Conservation (phyloP, 2,329 filamentous ascomycete species). For the Tolypocladium inflatum region DNA sequence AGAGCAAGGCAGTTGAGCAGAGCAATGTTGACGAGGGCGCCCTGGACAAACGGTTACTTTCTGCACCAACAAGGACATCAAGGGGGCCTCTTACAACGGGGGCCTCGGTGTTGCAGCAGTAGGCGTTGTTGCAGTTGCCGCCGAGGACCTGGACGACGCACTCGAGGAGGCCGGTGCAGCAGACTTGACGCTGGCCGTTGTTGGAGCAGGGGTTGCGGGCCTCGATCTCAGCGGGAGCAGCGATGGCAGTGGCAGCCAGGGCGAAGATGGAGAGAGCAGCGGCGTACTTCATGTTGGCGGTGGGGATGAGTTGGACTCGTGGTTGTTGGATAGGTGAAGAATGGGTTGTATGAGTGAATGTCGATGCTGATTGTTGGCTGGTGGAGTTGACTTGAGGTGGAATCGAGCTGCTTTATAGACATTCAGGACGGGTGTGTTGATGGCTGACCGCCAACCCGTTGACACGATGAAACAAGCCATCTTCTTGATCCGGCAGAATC, state of each 20-base stretch:
- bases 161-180: background rate
- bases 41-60: background rate
- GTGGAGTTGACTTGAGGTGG: background rate
- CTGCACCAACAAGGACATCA: background rate
- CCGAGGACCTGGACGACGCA: background rate
- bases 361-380: background rate
- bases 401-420: background rate
- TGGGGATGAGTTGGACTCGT: background rate
- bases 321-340: background rate
- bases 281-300: conserved; percentile 2
- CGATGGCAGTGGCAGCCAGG: background rate
- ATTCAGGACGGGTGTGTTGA: background rate
- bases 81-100: background rate
- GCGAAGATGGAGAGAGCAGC: conserved; percentile 1
- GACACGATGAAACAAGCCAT: background rate
- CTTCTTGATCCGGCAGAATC: background rate
- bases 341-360: background rate
- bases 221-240: conserved; percentile 1
- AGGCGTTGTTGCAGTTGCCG: background rate
- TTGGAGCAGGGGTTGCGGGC: background rate
- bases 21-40: background rate
- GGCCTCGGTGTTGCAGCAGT: background rate
- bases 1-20: background rate
- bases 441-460: background rate
- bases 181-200: background rate